phyloP scores from a whole-genome alignment of 2,329 filamentous ascomycete species.

The Aspergillus aculeatus region DNA sequence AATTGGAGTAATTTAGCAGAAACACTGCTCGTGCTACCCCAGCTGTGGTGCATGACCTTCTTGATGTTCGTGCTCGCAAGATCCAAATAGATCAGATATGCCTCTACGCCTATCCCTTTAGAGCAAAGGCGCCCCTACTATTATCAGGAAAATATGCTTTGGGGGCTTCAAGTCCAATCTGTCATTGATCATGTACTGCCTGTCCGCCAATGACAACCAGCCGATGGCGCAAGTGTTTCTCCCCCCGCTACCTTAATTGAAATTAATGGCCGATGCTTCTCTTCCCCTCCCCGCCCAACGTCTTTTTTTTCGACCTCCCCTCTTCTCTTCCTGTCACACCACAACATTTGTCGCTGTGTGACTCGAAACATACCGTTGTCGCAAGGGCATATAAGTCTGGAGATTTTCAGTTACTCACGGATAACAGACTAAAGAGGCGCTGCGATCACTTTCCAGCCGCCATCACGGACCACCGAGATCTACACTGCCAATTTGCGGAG shows the following conservation, averaged over 20 bases:
- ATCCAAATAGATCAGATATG: background rate
- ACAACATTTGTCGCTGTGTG: background rate
- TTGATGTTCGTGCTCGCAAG: background rate
- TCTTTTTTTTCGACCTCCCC: conserved; percentile 4
- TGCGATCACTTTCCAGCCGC: background rate
- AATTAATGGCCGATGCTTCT: conserved; percentile 3
- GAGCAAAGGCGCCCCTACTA: background rate
- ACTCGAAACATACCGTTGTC: background rate
- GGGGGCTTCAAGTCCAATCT: background rate
- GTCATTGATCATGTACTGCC: background rate
- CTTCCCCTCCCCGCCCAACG: conserved; percentile 2
- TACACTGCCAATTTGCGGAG: background rate
- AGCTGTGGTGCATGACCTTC: background rate
- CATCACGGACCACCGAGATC: background rate
- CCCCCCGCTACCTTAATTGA: conserved; percentile 9
- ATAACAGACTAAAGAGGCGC: background rate
- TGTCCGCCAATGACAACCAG: conserved; percentile 4
- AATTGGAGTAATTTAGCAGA: background rate
- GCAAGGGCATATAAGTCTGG: background rate
- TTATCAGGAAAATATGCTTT: background rate
- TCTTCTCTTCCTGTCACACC: conserved; percentile 1
- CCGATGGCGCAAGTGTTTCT: conserved; percentile 7
- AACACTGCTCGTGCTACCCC: background rate
- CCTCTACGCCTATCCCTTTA: background rate
- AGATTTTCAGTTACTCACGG: background rate